Evolutionary conservation across 2,329 filamentous ascomycete species (phyloP).

Genomic region (Fusarium anguioides): DNA sequence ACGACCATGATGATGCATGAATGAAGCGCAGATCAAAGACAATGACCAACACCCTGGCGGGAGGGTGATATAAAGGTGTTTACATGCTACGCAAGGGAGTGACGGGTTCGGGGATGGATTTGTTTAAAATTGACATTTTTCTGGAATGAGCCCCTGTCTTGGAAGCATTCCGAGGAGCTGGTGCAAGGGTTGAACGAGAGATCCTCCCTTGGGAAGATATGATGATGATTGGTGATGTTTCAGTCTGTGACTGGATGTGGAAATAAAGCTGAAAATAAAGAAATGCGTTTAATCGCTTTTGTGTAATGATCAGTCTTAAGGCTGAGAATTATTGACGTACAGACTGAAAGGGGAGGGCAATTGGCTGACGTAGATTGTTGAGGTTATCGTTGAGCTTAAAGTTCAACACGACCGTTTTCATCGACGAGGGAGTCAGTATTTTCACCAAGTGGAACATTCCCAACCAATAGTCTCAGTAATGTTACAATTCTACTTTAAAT

Average conservation of each 20-base stretch:
- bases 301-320: background rate
- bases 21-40: constrained; percentile 3
- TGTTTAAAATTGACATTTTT: background rate
- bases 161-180: constrained; percentile 19
- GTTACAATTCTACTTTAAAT: background rate
- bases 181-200: background rate
- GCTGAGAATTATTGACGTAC: background rate
- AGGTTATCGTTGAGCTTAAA: background rate
- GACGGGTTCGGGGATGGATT: background rate
- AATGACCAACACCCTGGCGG: background rate
- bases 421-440: background rate
- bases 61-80: constrained; percentile 20
- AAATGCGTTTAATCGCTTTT: constrained; percentile 24
- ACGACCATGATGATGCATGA: constrained; percentile 23
- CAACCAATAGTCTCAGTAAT: background rate
- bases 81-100: constrained; percentile 28
- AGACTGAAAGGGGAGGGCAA: rapidly evolving
- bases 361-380: background rate
- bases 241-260: background rate
- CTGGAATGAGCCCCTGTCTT: constrained; percentile 36
- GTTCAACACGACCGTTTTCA: background rate
- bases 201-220: constrained; percentile 18
- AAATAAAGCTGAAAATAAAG: constrained; percentile 11
- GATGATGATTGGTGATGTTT: constrained; percentile 22
- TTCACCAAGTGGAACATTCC: background rate